phyloP scores from a whole-genome alignment of 352 stramenopile genomes.

The Globisporangium polare region DNA sequence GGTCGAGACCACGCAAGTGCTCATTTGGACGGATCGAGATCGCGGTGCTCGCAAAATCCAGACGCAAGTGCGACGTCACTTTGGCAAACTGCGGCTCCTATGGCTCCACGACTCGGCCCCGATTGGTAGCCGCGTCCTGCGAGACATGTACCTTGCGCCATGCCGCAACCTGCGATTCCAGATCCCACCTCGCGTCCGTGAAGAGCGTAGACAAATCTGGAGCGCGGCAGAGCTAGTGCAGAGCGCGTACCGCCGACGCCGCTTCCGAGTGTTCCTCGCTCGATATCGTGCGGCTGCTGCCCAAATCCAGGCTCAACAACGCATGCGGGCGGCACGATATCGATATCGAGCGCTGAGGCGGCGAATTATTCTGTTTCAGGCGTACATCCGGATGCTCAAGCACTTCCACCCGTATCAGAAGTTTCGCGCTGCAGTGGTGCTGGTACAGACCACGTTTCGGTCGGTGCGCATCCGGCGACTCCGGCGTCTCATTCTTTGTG shows the following conservation, averaged over 20 bases:
- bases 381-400: conserved; percentile 44
- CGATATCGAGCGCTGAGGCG: conserved; percentile 26
- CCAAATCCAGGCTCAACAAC: conserved; percentile 55
- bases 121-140: conserved; percentile 36
- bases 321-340: conserved; percentile 38
- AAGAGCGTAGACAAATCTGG: conserved; percentile 60
- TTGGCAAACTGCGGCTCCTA: conserved; percentile 37
- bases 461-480: conserved; percentile 41
- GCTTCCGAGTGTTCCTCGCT: conserved; percentile 48
- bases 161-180: conserved; percentile 32
- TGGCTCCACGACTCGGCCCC: conserved; percentile 35
- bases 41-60: conserved; percentile 48
- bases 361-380: conserved; percentile 56
- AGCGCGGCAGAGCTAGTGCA: conserved; percentile 51
- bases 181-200: conserved; percentile 47
- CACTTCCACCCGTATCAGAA: conserved; percentile 36
- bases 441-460: conserved; percentile 62
- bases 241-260: conserved; percentile 41
- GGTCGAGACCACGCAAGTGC: conserved; percentile 40
- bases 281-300: conserved; percentile 49
- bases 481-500: conserved; percentile 50
- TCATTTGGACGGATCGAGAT: conserved; percentile 66
- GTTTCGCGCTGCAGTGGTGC: conserved; percentile 37
- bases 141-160: conserved; percentile 57
- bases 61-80: conserved; percentile 34